Percentiles rank a stretch among this genome's conserved stretches.
Conservation (phyloP, 345 rosid species). For the Camelina hispida region DNA sequence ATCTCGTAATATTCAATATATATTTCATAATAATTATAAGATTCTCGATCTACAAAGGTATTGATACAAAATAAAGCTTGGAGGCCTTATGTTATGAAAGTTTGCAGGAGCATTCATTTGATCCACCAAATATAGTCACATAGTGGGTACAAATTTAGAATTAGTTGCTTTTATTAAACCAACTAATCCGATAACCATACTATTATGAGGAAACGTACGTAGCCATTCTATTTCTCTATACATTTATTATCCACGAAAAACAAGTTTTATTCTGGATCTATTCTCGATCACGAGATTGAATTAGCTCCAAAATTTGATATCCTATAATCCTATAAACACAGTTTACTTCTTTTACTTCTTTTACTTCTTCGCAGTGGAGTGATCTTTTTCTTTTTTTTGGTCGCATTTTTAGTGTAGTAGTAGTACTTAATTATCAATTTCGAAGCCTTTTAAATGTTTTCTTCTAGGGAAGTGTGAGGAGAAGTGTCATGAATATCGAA, state of each 20-base stretch:
- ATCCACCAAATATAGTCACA: neutral
- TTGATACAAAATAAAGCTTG: no score
- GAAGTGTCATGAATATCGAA: slow-evolving; percentile 32
- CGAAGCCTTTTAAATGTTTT: slow-evolving; percentile 24
- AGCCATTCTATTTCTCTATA: neutral
- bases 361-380: neutral
- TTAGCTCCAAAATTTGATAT: slow-evolving; percentile 1
- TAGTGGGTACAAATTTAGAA: neutral
- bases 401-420: neutral
- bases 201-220: neutral
- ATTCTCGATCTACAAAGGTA: no score
- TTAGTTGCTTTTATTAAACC: neutral
- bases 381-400: neutral
- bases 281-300: slow-evolving; percentile 24
- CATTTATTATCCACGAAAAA: slow-evolving; percentile 11
- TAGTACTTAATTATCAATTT: neutral
- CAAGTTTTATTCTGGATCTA: neutral
- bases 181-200: neutral
- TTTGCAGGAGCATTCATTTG: neutral
- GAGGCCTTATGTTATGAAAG: neutral
- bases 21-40: no score
- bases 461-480: slow-evolving; percentile 33
- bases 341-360: neutral
- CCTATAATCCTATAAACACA: neutral
- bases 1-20: neutral